These are phyloP conservation scores for Hanseniaspora taiwanica DNA, from an alignment of 805 yeast genomes.

Conservation along the genomic window DNA sequence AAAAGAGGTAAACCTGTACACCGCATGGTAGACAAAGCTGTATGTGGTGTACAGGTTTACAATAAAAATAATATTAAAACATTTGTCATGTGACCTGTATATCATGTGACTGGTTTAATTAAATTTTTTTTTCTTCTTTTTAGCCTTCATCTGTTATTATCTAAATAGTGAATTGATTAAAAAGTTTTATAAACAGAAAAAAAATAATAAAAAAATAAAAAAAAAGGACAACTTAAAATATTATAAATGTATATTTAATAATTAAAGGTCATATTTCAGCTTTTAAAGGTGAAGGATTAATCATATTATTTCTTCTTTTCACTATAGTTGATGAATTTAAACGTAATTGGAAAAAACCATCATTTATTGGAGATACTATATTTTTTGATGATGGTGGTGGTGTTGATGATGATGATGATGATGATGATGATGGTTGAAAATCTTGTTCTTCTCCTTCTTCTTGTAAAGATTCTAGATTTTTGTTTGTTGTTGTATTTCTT, in stretches of 20 bases:
- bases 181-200: no score
- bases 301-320: constrained; percentile 27
- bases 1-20: no score
- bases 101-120: not conserved
- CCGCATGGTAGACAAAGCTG: no score
- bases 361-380: constrained; percentile 12
- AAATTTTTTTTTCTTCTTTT: not conserved
- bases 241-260: no score
- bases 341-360: constrained; percentile 24
- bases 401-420: not conserved
- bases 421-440: not conserved
- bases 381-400: not conserved
- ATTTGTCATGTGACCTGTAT: not conserved
- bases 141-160: no score
- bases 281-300: not conserved
- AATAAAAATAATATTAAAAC: constrained; percentile 1
- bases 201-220: no score
- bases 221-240: no score
- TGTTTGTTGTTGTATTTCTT: not conserved
- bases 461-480: not conserved
- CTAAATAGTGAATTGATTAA: no score
- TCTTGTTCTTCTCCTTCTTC: not conserved
- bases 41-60: not conserved
- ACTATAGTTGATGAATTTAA: constrained; percentile 28
- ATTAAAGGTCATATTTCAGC: not conserved